Evolutionary conservation across 306 rosid species (phyloP).

Genomic region (Gillenia trifoliata): DNA sequence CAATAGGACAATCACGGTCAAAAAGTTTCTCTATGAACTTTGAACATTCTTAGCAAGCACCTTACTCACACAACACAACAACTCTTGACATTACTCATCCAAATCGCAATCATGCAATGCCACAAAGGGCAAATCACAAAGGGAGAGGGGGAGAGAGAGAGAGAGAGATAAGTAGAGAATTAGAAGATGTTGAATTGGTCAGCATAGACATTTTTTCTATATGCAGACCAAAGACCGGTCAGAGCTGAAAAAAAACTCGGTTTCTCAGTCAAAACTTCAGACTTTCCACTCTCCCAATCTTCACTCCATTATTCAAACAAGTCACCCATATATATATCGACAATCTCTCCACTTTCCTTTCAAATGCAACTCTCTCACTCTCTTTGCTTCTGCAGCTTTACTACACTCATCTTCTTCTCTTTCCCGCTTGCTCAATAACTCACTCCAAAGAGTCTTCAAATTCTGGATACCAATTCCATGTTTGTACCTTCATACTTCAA

Average conservation of each 20-base stretch:
- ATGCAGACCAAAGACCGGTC: conserved; percentile 45
- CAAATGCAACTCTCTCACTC: conserved; percentile 3
- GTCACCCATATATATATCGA: conserved; percentile 26
- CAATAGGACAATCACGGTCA: too few relatives aligned
- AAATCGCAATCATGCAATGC: not conserved
- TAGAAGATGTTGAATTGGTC: conserved; percentile 35
- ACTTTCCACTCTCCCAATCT: conserved; percentile 19
- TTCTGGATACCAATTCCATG: conserved; percentile 29
- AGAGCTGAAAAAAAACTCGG: conserved; percentile 50
- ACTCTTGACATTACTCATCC: not conserved
- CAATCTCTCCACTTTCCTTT: not conserved
- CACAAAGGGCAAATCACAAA: conserved; percentile 19
- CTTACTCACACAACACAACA: too few relatives aligned
- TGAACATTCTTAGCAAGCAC: conserved; percentile 31
- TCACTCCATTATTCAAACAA: not conserved
- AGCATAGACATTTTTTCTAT: conserved; percentile 19
- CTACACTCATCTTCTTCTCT: not conserved
- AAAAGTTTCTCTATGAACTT: not conserved
- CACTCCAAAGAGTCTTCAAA: not conserved
- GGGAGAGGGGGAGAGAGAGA: not conserved
- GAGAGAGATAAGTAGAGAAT: not conserved
- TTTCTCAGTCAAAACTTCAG: conserved; percentile 46
- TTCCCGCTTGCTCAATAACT: not conserved
- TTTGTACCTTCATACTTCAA: conserved; percentile 21
- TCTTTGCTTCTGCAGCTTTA: conserved; percentile 9